Evolutionary conservation across 2,329 filamentous ascomycete genomes (phyloP).

Genomic region (Phaeoacremonium minimum): DNA sequence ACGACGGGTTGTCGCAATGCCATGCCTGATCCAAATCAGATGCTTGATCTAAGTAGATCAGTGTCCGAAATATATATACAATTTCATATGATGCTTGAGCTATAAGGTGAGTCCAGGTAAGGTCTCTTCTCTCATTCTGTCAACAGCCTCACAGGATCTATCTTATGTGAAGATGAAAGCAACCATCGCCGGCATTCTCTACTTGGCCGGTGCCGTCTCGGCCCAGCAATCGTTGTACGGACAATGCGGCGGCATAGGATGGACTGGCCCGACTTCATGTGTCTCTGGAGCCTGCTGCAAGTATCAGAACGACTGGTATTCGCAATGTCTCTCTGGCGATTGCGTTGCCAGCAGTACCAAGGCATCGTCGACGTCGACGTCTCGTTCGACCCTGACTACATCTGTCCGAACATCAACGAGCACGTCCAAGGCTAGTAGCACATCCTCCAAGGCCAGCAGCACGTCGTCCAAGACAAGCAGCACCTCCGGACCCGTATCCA

Average conservation of each 20-base stretch:
- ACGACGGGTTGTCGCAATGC: too few relatives aligned
- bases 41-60: too few relatives aligned
- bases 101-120: too few relatives aligned
- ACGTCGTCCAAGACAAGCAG: slow-evolving; percentile 4
- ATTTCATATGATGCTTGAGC: too few relatives aligned
- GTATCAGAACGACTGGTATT: slow-evolving; percentile 16
- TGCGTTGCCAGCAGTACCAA: too few relatives aligned
- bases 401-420: slow-evolving; percentile 5
- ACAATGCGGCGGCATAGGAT: slow-evolving; percentile 13
- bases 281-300: slow-evolving; percentile 12
- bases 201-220: slow-evolving; percentile 4
- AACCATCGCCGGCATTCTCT: slow-evolving; percentile 4
- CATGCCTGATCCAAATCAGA: too few relatives aligned
- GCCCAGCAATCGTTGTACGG: slow-evolving; percentile 14
- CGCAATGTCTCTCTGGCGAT: slow-evolving; percentile 15
- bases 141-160: too few relatives aligned
- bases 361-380: slow-evolving; percentile 4
- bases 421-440: slow-evolving; percentile 10
- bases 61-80: too few relatives aligned
- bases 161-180: too few relatives aligned
- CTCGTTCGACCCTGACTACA: slow-evolving; percentile 6
- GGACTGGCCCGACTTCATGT: slow-evolving; percentile 13
- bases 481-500: slow-evolving; percentile 1
- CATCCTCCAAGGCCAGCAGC: slow-evolving; percentile 2
- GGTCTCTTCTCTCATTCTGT: too few relatives aligned